A percentile compares a stretch with the other conserved stretches of the same genome.
Conservation (phyloP, 495 filamentous ascomycete genomes). For the Penicillium coffeae region DNA sequence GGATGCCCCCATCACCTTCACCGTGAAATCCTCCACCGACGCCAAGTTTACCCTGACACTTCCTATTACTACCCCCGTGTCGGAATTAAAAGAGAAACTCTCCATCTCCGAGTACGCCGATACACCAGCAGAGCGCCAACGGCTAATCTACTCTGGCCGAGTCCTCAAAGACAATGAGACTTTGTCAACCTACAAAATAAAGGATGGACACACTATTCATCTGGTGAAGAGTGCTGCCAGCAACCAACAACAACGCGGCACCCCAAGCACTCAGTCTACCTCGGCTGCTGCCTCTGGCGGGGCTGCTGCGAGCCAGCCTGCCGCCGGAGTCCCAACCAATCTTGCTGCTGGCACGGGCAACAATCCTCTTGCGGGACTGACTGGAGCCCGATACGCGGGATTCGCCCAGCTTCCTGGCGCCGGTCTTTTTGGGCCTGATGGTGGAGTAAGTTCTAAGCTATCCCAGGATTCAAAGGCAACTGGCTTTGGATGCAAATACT, state of each 20-base stretch:
- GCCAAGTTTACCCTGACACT: conserved; percentile 79
- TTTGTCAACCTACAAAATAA: conserved; percentile 84
- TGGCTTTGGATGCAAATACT: conserved; percentile 10
- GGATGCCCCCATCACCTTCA: conserved; percentile 76
- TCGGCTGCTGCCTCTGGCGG: conserved; percentile 47
- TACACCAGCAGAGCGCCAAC: conserved; percentile 79
- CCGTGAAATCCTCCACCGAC: conserved; percentile 86
- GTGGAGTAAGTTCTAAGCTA: conserved; percentile 76
- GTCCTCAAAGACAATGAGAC: conserved; percentile 93
- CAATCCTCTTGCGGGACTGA: conserved; percentile 85
- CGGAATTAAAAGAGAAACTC: conserved; percentile 86
- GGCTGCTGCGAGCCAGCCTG: conserved; percentile 47
- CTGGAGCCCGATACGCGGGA: conserved; percentile 91
- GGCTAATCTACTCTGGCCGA: conserved; percentile 94
- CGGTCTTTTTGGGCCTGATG: conserved; percentile 92
- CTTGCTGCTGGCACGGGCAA: conserved; percentile 89
- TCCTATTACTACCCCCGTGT: conserved; percentile 67
- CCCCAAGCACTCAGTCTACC: conserved; percentile 47
- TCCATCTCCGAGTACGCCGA: conserved; percentile 74
- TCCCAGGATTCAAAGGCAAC: too few species aligned
- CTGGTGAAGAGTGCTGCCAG: conserved; percentile 93
- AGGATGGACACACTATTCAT: conserved; percentile 92
- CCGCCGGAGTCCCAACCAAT: conserved; percentile 72
- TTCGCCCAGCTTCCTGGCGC: conserved; percentile 83
- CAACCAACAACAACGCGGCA: conserved; percentile 65